Evolutionary conservation across 129 eudicot species (phyloP), one percentile per base, ranked within the genome.

Genomic region (Escallonia herrerae): DNA sequence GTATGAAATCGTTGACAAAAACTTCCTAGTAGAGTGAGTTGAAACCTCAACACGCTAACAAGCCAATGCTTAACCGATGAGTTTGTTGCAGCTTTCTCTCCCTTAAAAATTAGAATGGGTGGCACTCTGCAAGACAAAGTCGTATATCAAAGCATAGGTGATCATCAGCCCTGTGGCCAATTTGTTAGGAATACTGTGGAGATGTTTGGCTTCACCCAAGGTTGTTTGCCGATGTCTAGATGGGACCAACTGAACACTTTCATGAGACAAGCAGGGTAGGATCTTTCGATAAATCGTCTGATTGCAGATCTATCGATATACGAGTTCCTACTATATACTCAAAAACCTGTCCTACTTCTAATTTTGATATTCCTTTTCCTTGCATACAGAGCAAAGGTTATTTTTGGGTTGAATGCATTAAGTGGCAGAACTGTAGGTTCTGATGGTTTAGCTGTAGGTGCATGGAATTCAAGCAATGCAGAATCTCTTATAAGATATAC

Each of bases 31-130:
- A 47, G 11, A 62, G 52, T 12, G 39, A 1, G 42, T 15, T 15
- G 8, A 6, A 44, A 67, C 10, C 39, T 56, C 7, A 55, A 47
- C 37, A 7, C 5, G 44, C 11, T 3, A 58, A 57, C 13, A 55
- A 46, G 56, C 41, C 15, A 7, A 8, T 64, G 57, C 15, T 37
- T 46, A 59, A 10, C 14, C 37, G n/a, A 44, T 72, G 54, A n/a
- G 14, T 8, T 4, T 5, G 52, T 69, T 78, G 76, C 90, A 94
- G 99, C 97, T 40, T 83, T 94, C 74, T 83, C 96, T 15, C 93
- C 99, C 4, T 75, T 94, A 58, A 94, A 89, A 79, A 78, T 94
- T 52, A 86, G 99, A 87, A 69, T 94, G 39, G 99, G 99, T 6
- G 99, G 99, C 47, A 94, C 96, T 38, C 76, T 89, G 74, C 95